Base-by-base conservation (phyloP, 805 yeast genomes). In the Barnettozyma salicaria region DNA sequence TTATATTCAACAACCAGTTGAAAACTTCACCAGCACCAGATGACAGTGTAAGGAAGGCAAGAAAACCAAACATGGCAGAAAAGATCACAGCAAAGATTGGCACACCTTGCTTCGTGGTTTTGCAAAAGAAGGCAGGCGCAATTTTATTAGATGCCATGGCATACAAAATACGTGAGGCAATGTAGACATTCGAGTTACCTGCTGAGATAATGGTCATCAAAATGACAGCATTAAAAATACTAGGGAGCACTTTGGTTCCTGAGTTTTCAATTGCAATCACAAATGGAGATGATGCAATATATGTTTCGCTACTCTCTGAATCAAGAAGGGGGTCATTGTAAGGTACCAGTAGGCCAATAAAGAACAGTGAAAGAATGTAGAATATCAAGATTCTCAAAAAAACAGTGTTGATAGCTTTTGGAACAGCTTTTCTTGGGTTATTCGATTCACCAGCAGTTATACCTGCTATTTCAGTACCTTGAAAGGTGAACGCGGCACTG, bases 221-320 rank as follows among this genome's bases (percentile, higher is more conserved):
- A 42, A 80, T 74, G 37, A 80, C 78, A n/a, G 80, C 87, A 50
- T 80, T 80, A 58, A 80, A 76, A 32, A 80, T 75, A 50, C 73
- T 68, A 24, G 86, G 84, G 40, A 80, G 63, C 2, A 76, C 68
- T 41, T 19, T 14, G 7, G 40, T 37, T 13, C 40, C 40, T 6
- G 40, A 37, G 26, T 37, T 37, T 24, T 37, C 29, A 27, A 37
- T 37, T 19, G 40, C 40, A 18, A 37, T 27, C n/a, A 37, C 30
- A 21, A 37, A 37, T 22, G 40, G 40, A 12, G 40, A 37, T 3
- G 32, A 27, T 8, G 40, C 36, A 32, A 37, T 27, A 28, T 32
- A 37, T n/a, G n/a, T n/a, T n/a, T n/a, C n/a, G 14, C 32, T 21
- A 11, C 14, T 11, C 6, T 37, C 36, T 12, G 35, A 31, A 11